Evolutionary conservation across 2,329 filamentous ascomycete species (phyloP).

Genomic region (Dryadomyces quercivorus): DNA sequence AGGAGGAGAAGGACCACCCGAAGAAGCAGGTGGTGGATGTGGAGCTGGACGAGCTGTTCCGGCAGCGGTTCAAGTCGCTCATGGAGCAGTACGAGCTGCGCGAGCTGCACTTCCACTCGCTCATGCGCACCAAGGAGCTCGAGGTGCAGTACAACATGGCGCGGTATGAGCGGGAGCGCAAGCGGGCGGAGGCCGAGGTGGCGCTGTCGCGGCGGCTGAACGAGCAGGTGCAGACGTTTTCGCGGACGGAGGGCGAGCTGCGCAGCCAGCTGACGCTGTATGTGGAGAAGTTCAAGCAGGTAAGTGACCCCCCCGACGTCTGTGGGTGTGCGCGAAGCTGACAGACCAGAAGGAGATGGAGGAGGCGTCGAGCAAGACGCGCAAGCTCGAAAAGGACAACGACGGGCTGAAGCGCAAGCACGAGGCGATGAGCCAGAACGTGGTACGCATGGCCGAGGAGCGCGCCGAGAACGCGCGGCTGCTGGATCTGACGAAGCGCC

Average conservation of each 20-base stretch:
- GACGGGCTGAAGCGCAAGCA: conserved; percentile 83
- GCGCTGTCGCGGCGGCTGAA: conserved; percentile 75
- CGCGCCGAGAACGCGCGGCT: conserved; percentile 64
- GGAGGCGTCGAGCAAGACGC: conserved; percentile 99
- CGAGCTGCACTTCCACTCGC: conserved; percentile 84
- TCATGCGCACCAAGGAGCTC: conserved; percentile 87
- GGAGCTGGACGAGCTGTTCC: conserved; percentile 82
- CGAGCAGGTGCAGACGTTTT: conserved; percentile 85
- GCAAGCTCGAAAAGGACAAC: conserved; percentile 93
- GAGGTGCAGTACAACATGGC: conserved; percentile 89
- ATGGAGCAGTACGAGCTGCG: conserved; percentile 95
- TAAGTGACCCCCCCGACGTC: conserved; percentile 30
- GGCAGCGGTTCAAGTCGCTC: conserved; percentile 82
- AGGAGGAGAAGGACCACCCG: conserved; percentile 75
- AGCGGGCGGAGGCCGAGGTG: conserved; percentile 71
- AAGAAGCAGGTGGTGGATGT: conserved; percentile 72
- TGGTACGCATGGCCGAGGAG: conserved; percentile 94
- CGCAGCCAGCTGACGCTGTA: conserved; percentile 95
- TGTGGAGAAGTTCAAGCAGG: conserved; percentile 99
- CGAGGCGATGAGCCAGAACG: conserved; percentile 85
- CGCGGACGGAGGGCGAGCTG: conserved; percentile 88
- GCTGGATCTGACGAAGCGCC: conserved; percentile 67
- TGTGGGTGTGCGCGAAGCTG: conserved; percentile 26
- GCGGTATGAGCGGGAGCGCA: conserved; percentile 80
- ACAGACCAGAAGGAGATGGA: conserved; percentile 99